phyloP scores from a whole-genome alignment of 1,139 yeast species.

The Candida neerlandica region DNA sequence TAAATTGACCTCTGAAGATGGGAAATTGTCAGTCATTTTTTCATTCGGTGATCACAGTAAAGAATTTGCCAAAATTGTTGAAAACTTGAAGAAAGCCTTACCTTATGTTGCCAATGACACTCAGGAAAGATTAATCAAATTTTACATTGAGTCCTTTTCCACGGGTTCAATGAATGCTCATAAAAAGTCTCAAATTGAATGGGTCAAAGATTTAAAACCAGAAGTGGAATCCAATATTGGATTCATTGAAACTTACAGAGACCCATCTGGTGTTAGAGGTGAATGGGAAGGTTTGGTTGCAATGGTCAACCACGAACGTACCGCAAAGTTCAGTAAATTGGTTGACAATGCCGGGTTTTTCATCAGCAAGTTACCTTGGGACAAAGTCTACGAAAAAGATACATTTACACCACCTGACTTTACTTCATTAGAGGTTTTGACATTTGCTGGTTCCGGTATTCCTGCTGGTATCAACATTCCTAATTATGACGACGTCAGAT shows the following conservation, averaged over 20 bases:
- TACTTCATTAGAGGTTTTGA: conserved; percentile 83
- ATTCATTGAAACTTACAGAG: conserved; percentile 89
- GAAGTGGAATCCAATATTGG: conserved; percentile 85
- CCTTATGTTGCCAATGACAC: conserved; percentile 72
- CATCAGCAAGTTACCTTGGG: conserved; percentile 78
- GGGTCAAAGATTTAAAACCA: conserved; percentile 90
- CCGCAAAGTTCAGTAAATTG: conserved; percentile 72
- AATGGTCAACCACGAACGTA: conserved; percentile 86
- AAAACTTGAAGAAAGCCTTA: conserved; percentile 57
- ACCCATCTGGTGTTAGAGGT: conserved; percentile 88
- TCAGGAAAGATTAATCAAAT: conserved; percentile 63
- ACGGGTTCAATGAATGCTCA: conserved; percentile 88
- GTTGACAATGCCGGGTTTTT: conserved; percentile 68
- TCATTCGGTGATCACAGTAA: conserved; percentile 74
- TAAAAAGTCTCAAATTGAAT: conserved; percentile 76
- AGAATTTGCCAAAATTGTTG: conserved; percentile 64
- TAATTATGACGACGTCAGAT: conserved; percentile 84
- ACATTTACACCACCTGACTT: conserved; percentile 90
- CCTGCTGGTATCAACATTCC: conserved; percentile 95
- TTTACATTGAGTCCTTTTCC: conserved; percentile 68
- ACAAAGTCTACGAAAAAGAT: conserved; percentile 72
- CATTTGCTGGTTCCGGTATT: conserved; percentile 86
- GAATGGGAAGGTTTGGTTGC: conserved; percentile 95
- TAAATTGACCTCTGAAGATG: conserved; percentile 25
- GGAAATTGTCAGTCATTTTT: conserved; percentile 44